Evolutionary conservation across 2,329 filamentous ascomycete species (phyloP).

Genomic region (Aphanoascus verrucosus): DNA sequence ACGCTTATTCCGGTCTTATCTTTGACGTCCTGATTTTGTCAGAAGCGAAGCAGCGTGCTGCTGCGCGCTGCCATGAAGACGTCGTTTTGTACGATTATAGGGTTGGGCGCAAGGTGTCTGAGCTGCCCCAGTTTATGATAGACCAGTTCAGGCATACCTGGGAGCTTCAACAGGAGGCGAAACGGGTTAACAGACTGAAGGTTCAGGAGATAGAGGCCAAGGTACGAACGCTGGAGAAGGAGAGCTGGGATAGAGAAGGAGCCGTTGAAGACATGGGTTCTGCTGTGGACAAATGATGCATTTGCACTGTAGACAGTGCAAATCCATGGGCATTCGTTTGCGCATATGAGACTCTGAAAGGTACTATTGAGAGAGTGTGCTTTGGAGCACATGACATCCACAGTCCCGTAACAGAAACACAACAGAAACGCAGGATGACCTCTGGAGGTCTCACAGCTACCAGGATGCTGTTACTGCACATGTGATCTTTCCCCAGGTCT

Average conservation of each 20-base stretch:
- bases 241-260: conserved; percentile 61
- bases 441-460: background rate
- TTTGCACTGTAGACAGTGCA: too few relatives aligned
- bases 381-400: too few relatives aligned
- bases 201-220: conserved; percentile 48
- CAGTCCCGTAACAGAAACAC: background rate
- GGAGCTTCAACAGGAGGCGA: conserved; percentile 51
- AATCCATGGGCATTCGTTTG: too few relatives aligned
- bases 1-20: conserved; percentile 26
- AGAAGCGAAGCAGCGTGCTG: conserved; percentile 59
- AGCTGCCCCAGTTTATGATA: conserved; percentile 51
- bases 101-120: conserved; percentile 43
- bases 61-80: conserved; percentile 66
- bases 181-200: conserved; percentile 41
- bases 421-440: background rate
- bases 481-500: background rate
- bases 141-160: conserved; percentile 51
- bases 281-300: conserved; percentile 17
- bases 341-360: too few relatives aligned
- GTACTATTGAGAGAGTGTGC: too few relatives aligned
- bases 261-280: conserved; percentile 60
- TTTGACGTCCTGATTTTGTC: conserved; percentile 60
- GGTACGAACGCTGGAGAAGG: conserved; percentile 55
- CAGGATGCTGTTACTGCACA: too few relatives aligned
- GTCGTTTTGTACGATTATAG: conserved; percentile 68